Evolutionary conservation across 495 filamentous ascomycete species (phyloP).

Genomic region (Penicillium herquei): DNA sequence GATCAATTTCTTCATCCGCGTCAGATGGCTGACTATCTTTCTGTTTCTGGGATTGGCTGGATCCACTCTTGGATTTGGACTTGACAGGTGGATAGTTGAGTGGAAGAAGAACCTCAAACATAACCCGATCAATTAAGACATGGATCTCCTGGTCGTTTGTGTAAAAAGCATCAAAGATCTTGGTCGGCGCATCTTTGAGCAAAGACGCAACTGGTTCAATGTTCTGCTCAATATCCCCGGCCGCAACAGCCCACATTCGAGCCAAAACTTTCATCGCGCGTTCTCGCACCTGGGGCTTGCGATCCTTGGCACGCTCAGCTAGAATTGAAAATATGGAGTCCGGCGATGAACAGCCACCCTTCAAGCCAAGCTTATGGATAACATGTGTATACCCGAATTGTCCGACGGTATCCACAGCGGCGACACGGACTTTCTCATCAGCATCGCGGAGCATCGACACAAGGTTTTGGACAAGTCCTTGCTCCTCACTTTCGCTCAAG

Average conservation of each 20-base stretch:
- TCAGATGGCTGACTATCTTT: slow-evolving; percentile 50
- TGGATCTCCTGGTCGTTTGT: slow-evolving; percentile 88
- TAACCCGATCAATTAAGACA: slow-evolving; percentile 75
- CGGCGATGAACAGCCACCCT: slow-evolving; percentile 65
- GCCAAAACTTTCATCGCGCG: slow-evolving; percentile 82
- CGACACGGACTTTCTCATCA: slow-evolving; percentile 87
- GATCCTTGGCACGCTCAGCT: slow-evolving; percentile 85
- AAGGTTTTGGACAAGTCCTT: slow-evolving; percentile 66
- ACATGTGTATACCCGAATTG: slow-evolving; percentile 75
- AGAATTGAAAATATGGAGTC: slow-evolving; percentile 75
- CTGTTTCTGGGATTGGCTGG: slow-evolving; percentile 59
- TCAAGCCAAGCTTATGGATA: slow-evolving; percentile 72
- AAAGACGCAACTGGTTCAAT: slow-evolving; percentile 71
- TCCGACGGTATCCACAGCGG: slow-evolving; percentile 78
- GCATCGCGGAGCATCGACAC: slow-evolving; percentile 78
- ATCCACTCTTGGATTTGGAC: slow-evolving; percentile 57
- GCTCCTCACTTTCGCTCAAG: slow-evolving; percentile 73
- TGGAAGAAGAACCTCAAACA: slow-evolving; percentile 83
- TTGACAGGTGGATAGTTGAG: slow-evolving; percentile 81
- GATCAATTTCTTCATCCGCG: slow-evolving; percentile 56
- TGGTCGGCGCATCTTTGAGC: slow-evolving; percentile 76
- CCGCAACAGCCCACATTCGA: slow-evolving; percentile 87
- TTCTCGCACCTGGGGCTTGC: slow-evolving; percentile 73
- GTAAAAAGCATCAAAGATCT: slow-evolving; percentile 84
- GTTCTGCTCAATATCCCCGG: slow-evolving; percentile 79